Percentiles rank a stretch among this genome's conserved stretches.
Evolutionary conservation across 352 stramenopile species (phyloP).

Genomic region (Halophytophthora polymorphica): DNA sequence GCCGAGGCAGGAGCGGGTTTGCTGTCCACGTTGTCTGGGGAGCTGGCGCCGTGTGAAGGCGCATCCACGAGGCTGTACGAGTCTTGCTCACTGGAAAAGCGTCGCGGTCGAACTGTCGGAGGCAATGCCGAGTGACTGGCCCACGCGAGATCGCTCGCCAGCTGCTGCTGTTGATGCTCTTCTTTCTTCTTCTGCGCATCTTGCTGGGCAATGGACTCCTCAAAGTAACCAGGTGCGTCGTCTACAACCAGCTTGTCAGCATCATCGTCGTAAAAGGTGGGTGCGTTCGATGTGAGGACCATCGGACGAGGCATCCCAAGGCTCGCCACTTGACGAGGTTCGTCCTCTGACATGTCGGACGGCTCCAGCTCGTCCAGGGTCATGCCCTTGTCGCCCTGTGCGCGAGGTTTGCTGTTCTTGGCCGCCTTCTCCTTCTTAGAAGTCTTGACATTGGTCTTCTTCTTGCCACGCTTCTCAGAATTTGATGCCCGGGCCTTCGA

Average conservation of each 20-base stretch:
- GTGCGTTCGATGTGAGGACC: conserved; percentile 2
- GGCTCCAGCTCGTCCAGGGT: conserved; percentile 32
- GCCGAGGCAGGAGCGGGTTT: conserved; percentile 1
- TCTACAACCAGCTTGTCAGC: conserved; percentile 58
- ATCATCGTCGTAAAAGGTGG: conserved; percentile 45
- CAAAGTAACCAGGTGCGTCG: conserved; percentile 58
- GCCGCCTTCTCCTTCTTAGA: neutral
- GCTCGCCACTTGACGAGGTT: conserved; percentile 5
- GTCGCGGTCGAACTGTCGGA: conserved; percentile 10
- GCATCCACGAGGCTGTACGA: conserved; percentile 58
- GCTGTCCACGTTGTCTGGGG: conserved; percentile 17
- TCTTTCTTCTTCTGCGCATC: conserved; percentile 22
- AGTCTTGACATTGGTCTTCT: neutral
- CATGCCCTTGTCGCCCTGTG: conserved; percentile 21
- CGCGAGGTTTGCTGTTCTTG: conserved; percentile 12
- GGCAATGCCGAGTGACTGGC: conserved; percentile 18
- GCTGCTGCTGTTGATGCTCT: conserved; percentile 21
- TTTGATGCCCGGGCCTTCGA: conserved; percentile 21
- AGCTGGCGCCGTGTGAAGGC: conserved; percentile 31
- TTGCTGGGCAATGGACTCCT: conserved; percentile 24
- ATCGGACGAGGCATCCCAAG: conserved; percentile 13
- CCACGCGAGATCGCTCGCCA: conserved; percentile 22
- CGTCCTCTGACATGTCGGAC: conserved; percentile 26
- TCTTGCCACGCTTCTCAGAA: conserved; percentile 6
- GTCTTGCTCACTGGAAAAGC: conserved; percentile 37